Conservation (phyloP, 176 grass and related monocot genomes). For the Canna indica region DNA sequence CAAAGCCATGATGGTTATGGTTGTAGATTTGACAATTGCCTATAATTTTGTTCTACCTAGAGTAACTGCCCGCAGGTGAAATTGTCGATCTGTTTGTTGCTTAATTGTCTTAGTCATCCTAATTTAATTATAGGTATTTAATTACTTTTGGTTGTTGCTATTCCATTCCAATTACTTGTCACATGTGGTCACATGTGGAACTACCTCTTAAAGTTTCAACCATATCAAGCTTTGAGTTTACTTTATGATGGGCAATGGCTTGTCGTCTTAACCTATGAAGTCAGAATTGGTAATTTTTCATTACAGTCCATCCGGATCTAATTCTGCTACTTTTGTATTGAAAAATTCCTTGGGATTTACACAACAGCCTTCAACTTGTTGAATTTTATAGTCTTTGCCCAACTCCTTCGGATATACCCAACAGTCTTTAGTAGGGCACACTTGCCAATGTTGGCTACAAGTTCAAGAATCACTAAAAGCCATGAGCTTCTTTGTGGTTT, state of each 20-base stretch:
- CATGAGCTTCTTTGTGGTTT: not conserved
- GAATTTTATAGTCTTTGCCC: not conserved
- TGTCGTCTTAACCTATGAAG: not conserved
- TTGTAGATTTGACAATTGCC: too few species aligned
- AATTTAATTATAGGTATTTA: too few species aligned
- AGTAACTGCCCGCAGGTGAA: not conserved
- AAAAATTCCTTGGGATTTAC: not conserved
- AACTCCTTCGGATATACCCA: too few species aligned
- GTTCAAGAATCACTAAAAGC: not conserved
- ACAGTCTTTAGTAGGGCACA: too few species aligned
- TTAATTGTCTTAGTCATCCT: not conserved
- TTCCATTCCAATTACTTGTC: not conserved
- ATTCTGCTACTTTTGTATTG: not conserved
- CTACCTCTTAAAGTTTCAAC: not conserved
- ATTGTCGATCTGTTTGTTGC: not conserved
- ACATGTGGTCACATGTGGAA: not conserved
- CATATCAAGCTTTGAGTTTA: not conserved
- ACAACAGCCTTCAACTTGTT: not conserved
- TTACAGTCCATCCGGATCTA: not conserved
- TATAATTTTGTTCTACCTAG: not conserved
- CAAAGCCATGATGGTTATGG: too few species aligned
- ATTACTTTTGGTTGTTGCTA: not conserved
- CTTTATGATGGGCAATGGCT: not conserved
- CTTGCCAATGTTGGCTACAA: not conserved
- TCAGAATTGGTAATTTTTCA: not conserved